Evolutionary conservation across 192 early-diverging fungal genomes (phyloP).

Genomic region (Dissophora ornata): DNA sequence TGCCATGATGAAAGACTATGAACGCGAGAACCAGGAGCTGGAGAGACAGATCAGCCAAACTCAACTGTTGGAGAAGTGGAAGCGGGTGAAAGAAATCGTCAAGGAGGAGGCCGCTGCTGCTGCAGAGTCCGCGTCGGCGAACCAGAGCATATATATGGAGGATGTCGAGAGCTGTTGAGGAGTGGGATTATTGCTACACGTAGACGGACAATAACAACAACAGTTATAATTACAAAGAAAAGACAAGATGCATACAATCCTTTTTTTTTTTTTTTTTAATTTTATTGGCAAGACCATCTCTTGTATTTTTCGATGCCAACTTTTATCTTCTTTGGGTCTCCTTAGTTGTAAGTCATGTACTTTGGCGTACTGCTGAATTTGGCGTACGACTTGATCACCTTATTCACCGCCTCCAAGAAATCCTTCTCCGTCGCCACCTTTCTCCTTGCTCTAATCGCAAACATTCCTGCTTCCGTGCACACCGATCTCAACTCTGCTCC

Average conservation of each 20-base stretch:
- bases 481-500: slow-evolving; percentile 98
- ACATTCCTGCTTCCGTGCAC: slow-evolving; percentile 99
- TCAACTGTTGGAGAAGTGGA: slow-evolving; percentile 37
- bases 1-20: slow-evolving; percentile 31
- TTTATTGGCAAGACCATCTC: no score
- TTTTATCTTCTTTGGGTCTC: no score
- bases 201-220: no score
- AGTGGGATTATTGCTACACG: no score
- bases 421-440: slow-evolving; percentile 99
- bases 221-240: no score
- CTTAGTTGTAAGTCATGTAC: slow-evolving; percentile 86
- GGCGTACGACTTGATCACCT: slow-evolving; percentile 99
- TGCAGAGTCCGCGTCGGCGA: not conserved
- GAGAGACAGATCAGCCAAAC: slow-evolving; percentile 24
- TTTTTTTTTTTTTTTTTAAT: no score
- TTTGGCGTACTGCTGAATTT: slow-evolving; percentile 98
- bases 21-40: slow-evolving; percentile 38
- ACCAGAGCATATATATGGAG: no score
- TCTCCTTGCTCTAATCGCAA: slow-evolving; percentile 96
- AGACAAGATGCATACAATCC: no score
- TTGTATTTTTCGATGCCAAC: no score
- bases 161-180: slow-evolving; percentile 46
- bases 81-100: slow-evolving; percentile 29
- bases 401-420: slow-evolving; percentile 99
- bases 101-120: slow-evolving; percentile 9